Conservation (phyloP, 148 eudicot species). For the Fagopyrum tataricum region DNA sequence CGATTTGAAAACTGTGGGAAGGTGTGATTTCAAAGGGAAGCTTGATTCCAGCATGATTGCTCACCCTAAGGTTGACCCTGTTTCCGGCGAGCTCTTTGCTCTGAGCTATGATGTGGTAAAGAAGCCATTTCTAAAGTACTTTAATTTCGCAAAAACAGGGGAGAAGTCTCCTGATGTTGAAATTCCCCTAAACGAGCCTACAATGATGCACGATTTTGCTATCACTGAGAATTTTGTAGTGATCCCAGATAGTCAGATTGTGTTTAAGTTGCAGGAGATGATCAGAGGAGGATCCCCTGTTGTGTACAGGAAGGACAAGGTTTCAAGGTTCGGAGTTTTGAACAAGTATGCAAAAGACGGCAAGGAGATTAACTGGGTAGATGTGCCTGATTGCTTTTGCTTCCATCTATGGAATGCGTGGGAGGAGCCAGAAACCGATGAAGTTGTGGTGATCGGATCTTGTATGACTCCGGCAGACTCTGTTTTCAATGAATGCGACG, state of each 20-base stretch:
- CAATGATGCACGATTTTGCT: slow-evolving; percentile 91
- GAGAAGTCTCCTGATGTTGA: slow-evolving; percentile 54
- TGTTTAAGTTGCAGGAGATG: slow-evolving; percentile 79
- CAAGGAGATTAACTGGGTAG: slow-evolving; percentile 56
- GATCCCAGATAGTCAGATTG: slow-evolving; percentile 74
- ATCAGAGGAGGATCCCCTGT: slow-evolving; percentile 79
- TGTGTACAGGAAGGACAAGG: slow-evolving; percentile 49
- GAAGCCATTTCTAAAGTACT: slow-evolving; percentile 65
- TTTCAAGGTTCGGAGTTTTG: slow-evolving; percentile 53
- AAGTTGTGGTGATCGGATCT: slow-evolving; percentile 77
- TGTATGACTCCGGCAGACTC: slow-evolving; percentile 94
- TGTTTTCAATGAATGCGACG: slow-evolving; percentile 73
- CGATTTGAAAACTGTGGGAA: slow-evolving; percentile 45
- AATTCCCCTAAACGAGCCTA: slow-evolving; percentile 45
- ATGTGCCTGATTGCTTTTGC: slow-evolving; percentile 76
- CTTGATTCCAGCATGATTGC: slow-evolving; percentile 65
- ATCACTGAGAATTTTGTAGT: slow-evolving; percentile 60
- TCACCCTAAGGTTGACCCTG: slow-evolving; percentile 73
- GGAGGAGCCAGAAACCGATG: slow-evolving; percentile 76
- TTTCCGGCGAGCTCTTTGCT: slow-evolving; percentile 53
- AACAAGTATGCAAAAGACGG: slow-evolving; percentile 37
- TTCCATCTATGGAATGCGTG: slow-evolving; percentile 92
- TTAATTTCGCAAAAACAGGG: slow-evolving; percentile 40
- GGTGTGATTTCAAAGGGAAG: slow-evolving; percentile 48
- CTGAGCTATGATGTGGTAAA: slow-evolving; percentile 64